phyloP scores from a whole-genome alignment of 352 stramenopile species.

The Phytophthora pinifolia region DNA sequence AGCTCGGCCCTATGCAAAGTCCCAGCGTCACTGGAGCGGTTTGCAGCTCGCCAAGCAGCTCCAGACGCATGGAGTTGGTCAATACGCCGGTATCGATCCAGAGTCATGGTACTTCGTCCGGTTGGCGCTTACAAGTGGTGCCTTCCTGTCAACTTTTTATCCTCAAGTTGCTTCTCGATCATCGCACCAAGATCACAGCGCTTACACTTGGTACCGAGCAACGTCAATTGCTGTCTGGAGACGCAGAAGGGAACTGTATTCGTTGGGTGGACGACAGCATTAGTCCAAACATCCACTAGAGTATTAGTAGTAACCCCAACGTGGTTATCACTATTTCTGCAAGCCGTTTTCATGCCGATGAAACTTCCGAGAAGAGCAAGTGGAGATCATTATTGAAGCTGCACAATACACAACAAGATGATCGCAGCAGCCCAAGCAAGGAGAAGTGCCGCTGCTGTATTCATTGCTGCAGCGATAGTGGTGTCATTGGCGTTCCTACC shows the following conservation, averaged over 20 bases:
- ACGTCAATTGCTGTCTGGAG: slow-evolving; percentile 65
- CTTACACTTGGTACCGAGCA: slow-evolving; percentile 60
- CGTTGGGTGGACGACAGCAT: slow-evolving; percentile 84
- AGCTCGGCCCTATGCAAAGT: neutral
- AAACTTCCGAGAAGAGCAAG: neutral
- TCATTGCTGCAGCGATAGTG: neutral
- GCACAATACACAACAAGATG: too few relatives aligned
- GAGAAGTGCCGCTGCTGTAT: neutral
- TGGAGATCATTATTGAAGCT: too few relatives aligned
- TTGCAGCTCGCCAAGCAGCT: slow-evolving; percentile 10
- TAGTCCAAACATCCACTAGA: slow-evolving; percentile 56
- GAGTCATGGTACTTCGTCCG: too few relatives aligned
- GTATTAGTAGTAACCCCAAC: too few relatives aligned
- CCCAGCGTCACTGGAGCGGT: neutral
- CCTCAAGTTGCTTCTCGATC: slow-evolving; percentile 76
- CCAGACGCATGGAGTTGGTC: neutral
- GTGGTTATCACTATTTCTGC: neutral
- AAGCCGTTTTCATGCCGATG: neutral
- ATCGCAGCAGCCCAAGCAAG: neutral
- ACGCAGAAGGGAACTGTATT: slow-evolving; percentile 70
- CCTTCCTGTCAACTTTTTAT: slow-evolving; percentile 74
- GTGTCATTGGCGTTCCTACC: neutral
- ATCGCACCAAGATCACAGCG: slow-evolving; percentile 59
- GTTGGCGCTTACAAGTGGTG: slow-evolving; percentile 38
- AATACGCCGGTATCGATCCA: slow-evolving; percentile 12